Conservation (phyloP, 345 rosid species). For the Populus tremula region DNA sequence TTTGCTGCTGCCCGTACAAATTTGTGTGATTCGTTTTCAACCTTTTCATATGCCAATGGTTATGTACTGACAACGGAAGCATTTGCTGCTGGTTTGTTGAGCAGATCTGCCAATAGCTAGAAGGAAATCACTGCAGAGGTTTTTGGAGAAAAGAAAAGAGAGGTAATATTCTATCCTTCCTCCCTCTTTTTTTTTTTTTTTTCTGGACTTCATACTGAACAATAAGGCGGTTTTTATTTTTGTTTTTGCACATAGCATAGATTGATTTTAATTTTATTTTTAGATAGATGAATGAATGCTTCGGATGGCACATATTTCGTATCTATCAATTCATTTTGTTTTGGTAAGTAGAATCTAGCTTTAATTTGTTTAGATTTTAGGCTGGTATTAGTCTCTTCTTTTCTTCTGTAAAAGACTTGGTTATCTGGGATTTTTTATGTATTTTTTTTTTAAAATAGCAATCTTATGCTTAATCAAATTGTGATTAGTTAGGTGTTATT, state of each 20-base stretch:
- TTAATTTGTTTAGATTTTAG: neutral
- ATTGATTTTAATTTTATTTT: too few relatives aligned
- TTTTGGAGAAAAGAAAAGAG: slow-evolving; percentile 86
- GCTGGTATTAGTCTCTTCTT: neutral
- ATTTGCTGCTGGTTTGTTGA: neutral
- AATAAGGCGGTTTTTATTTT: neutral
- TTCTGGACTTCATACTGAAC: neutral
- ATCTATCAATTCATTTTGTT: neutral
- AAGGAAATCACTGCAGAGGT: slow-evolving; percentile 73
- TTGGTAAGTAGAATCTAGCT: too few relatives aligned
- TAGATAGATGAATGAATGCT: neutral
- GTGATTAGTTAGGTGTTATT: neutral
- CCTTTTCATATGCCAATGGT: neutral
- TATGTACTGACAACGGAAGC: too few relatives aligned
- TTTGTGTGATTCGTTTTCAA: neutral
- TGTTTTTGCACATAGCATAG: neutral
- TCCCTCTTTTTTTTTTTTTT: neutral
- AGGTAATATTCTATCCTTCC: slow-evolving; percentile 37
- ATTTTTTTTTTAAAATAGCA: too few relatives aligned
- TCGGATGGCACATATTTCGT: neutral
- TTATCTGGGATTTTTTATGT: neutral
- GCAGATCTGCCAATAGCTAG: slow-evolving; percentile 74
- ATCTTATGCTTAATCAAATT: too few relatives aligned
- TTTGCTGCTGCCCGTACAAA: neutral
- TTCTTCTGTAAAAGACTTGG: neutral